Conservation (phyloP, 1,284 basidiomycete species). For the Mycosarcoma maydis region DNA sequence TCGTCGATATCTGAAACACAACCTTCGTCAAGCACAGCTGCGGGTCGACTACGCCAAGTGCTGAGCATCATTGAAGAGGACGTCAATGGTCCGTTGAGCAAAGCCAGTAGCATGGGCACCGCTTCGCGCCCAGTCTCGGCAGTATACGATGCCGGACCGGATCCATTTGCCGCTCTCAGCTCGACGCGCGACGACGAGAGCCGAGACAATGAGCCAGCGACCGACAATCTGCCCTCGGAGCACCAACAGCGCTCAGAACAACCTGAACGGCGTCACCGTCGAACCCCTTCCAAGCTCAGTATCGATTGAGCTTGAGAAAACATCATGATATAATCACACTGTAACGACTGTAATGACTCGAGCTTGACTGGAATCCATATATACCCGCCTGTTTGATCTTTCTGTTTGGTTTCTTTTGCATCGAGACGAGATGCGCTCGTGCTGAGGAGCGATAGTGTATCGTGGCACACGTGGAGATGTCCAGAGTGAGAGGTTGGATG, state of each 20-base stretch:
- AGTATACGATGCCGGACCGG: slow-evolving; percentile 32
- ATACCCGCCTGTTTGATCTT: too few species aligned
- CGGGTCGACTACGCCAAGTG: slow-evolving; percentile 35
- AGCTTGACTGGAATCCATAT: neutral
- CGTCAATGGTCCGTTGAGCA: slow-evolving; percentile 18
- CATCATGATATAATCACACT: too few species aligned
- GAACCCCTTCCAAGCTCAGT: slow-evolving; percentile 25
- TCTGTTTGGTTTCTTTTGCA: too few species aligned
- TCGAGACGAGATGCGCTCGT: too few species aligned
- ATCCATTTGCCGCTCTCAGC: slow-evolving; percentile 22
- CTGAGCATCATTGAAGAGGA: slow-evolving; percentile 53
- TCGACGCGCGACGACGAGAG: neutral
- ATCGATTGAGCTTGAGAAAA: too few species aligned
- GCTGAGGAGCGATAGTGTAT: too few species aligned
- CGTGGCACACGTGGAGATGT: too few species aligned
- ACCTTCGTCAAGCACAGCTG: neutral
- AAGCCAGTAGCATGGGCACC: slow-evolving; percentile 3
- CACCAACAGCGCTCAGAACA: neutral
- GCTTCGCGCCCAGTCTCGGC: slow-evolving; percentile 21
- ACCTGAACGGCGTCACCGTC: too few species aligned
- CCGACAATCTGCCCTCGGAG: neutral
- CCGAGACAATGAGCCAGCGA: neutral
- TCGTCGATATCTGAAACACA: too few species aligned
- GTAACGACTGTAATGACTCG: too few species aligned
- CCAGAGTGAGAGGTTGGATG: too few species aligned